phyloP scores from a whole-genome alignment of 2,329 filamentous ascomycete genomes.

The Diaporthe sp. region DNA sequence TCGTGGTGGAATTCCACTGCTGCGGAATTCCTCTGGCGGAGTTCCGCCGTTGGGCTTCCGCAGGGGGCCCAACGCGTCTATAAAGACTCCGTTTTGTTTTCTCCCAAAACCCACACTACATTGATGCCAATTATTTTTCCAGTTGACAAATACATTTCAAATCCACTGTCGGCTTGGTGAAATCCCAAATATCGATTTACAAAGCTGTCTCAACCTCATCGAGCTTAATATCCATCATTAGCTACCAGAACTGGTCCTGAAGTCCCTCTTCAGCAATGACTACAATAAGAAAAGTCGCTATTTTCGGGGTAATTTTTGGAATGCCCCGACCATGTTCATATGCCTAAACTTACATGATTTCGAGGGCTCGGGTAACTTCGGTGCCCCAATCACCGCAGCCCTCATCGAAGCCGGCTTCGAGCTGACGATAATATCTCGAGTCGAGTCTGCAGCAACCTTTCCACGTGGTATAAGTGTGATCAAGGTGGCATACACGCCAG shows the following conservation, averaged over 20 bases:
- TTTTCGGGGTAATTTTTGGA: conserved; percentile 51
- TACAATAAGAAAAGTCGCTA: conserved; percentile 53
- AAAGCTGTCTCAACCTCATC: background rate
- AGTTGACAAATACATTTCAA: background rate
- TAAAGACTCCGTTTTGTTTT: background rate
- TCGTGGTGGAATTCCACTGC: conserved; percentile 6
- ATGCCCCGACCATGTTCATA: background rate
- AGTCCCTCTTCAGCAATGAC: conserved; percentile 17
- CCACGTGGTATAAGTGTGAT: conserved; percentile 43
- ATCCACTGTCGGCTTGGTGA: background rate
- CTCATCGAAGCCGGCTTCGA: conserved; percentile 48
- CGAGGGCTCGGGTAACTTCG: conserved; percentile 51
- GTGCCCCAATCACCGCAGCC: conserved; percentile 43
- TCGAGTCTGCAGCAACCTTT: conserved; percentile 43
- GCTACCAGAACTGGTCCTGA: background rate
- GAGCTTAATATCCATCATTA: background rate
- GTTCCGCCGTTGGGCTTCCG: conserved; percentile 8
- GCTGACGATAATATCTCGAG: conserved; percentile 53
- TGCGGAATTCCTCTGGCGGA: conserved; percentile 35
- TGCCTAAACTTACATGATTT: background rate
- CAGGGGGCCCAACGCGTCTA: background rate
- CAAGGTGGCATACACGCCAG: conserved; percentile 37
- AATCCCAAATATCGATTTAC: no score
- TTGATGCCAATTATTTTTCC: background rate
- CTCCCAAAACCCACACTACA: no score